These are phyloP conservation scores for Aspergillus carlsbadensis DNA, from an alignment of 495 filamentous ascomycete species.

Conservation along the genomic window DNA sequence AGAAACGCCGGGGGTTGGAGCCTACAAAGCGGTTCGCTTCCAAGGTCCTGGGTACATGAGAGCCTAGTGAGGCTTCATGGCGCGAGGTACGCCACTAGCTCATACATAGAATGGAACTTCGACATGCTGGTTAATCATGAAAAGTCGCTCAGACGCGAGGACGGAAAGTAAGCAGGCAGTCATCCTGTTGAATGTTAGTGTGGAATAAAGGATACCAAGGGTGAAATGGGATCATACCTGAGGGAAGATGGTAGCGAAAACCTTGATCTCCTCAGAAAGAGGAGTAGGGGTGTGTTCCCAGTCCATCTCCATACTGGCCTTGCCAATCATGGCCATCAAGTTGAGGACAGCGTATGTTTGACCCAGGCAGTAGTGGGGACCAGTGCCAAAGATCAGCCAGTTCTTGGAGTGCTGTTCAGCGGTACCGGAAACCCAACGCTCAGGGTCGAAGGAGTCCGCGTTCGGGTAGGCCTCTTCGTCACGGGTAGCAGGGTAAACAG, in stretches of 20 bases:
- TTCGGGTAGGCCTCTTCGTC: slow-evolving; percentile 91
- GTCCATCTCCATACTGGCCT: slow-evolving; percentile 85
- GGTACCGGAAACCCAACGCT: slow-evolving; percentile 87
- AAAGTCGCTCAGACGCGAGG: slow-evolving; percentile 33
- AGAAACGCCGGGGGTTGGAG: slow-evolving; percentile 27
- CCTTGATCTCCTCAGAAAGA: slow-evolving; percentile 89
- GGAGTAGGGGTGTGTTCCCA: slow-evolving; percentile 87
- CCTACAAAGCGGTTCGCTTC: slow-evolving; percentile 1
- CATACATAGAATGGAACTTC: slow-evolving; percentile 22
- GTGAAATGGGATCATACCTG: slow-evolving; percentile 59
- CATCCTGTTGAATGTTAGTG: slow-evolving; percentile 35
- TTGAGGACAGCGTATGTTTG: slow-evolving; percentile 92
- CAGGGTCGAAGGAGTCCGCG: slow-evolving; percentile 82
- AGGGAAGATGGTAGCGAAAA: slow-evolving; percentile 97
- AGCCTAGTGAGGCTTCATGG: neutral
- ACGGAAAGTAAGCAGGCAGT: slow-evolving; percentile 44
- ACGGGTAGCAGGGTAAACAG: slow-evolving; percentile 85
- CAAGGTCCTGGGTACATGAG: neutral
- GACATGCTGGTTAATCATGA: slow-evolving; percentile 18
- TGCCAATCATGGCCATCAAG: slow-evolving; percentile 88
- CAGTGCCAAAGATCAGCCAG: slow-evolving; percentile 94
- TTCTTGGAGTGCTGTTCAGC: slow-evolving; percentile 95
- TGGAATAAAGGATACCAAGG: neutral
- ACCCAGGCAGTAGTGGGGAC: slow-evolving; percentile 94
- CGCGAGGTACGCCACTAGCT: neutral